Percentiles rank a stretch among this genome's conserved stretches.
Conservation (phyloP, 2,329 filamentous ascomycete species). For the Fusarium mexicanum region DNA sequence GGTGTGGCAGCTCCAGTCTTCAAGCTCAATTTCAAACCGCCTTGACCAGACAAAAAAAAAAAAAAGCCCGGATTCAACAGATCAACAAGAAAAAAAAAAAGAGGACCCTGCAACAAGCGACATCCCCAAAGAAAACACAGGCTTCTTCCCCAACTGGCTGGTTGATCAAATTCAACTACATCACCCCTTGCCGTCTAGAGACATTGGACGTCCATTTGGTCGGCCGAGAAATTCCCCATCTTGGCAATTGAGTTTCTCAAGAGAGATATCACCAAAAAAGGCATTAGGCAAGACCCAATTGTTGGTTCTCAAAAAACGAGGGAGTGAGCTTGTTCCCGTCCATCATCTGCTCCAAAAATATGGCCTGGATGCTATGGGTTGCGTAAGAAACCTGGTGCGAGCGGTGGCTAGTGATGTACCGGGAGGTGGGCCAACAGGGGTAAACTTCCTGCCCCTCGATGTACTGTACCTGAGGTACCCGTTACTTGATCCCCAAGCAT, state of each 20-base stretch:
- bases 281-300: constrained; percentile 1
- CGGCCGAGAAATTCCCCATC: constrained; percentile 9
- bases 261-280: not conserved
- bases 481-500: constrained; percentile 28
- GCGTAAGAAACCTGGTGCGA: constrained; percentile 25
- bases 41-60: not conserved
- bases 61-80: constrained; percentile 44
- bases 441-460: constrained; percentile 11
- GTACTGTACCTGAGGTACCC: constrained; percentile 34
- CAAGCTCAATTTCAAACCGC: constrained; percentile 36
- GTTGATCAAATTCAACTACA: constrained; percentile 19
- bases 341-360: constrained; percentile 13
- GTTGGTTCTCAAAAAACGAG: constrained; percentile 12
- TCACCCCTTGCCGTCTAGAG: constrained; percentile 9
- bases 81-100: constrained; percentile 43
- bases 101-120: constrained; percentile 37
- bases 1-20: constrained; percentile 23
- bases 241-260: constrained; percentile 3
- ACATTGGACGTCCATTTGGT: not conserved
- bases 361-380: not conserved
- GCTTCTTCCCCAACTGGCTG: constrained; percentile 41
- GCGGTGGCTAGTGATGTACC: constrained; percentile 34
- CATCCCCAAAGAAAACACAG: constrained; percentile 43
- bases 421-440: constrained; percentile 26
- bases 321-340: not conserved